Conservation (phyloP, 1,284 basidiomycete species). For the Austroboletus novae-zelandiae region DNA sequence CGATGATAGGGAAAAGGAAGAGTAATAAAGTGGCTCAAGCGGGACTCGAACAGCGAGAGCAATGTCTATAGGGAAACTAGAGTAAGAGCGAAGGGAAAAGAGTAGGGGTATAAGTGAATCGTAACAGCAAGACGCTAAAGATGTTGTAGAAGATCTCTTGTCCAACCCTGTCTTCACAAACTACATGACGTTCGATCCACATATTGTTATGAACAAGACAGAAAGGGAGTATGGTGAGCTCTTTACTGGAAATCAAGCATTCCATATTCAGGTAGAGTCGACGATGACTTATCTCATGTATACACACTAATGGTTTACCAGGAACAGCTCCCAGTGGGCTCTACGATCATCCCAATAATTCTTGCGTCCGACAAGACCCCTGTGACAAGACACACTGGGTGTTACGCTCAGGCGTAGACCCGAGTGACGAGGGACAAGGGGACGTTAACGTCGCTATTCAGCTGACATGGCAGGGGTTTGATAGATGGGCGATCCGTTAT, state of each 20-base stretch:
- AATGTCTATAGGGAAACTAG: too few relatives aligned
- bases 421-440: too few relatives aligned
- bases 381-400: constrained; percentile 1
- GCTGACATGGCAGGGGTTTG: too few relatives aligned
- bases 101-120: too few relatives aligned
- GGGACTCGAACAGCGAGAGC: too few relatives aligned
- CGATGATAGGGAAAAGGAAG: too few relatives aligned
- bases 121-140: neutral
- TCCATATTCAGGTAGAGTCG: neutral
- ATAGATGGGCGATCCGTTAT: too few relatives aligned
- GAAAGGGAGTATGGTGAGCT: neutral
- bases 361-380: constrained; percentile 10
- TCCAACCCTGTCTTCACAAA: neutral
- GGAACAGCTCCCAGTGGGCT: constrained; percentile 5
- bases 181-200: neutral
- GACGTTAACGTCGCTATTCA: too few relatives aligned
- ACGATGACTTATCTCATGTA: neutral
- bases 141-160: neutral
- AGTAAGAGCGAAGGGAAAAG: too few relatives aligned
- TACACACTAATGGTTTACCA: neutral
- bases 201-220: fast-evolving
- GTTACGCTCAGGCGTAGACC: too few relatives aligned
- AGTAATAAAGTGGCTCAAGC: neutral
- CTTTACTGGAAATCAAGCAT: neutral
- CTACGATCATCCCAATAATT: constrained; percentile 6